Conservation (phyloP, 306 rosid genomes). For the Pueraria montana region DNA sequence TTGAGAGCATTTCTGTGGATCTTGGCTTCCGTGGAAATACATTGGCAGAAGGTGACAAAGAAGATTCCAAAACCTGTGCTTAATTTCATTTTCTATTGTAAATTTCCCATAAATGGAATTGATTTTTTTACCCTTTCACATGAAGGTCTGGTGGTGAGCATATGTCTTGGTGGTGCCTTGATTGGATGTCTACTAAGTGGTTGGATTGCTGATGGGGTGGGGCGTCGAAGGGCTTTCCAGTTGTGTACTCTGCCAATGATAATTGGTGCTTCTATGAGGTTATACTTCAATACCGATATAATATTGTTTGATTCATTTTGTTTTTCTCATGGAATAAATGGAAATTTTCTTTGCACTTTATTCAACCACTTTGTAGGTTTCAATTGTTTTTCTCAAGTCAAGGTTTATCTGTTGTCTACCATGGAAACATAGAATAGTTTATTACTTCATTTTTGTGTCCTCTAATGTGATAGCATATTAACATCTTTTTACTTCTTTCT, state of each 20-base stretch:
- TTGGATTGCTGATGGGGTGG: conserved; percentile 95
- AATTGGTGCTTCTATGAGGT: conserved; percentile 92
- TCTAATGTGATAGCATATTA: not conserved
- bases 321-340: conserved; percentile 17
- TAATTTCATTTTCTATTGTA: conserved; percentile 31
- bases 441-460: not conserved
- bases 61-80: conserved; percentile 33
- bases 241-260: conserved; percentile 92
- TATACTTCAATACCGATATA: conserved; percentile 34
- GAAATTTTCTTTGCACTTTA: not conserved
- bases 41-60: conserved; percentile 84
- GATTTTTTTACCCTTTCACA: conserved; percentile 42
- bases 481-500: not conserved
- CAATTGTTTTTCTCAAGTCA: conserved; percentile 11
- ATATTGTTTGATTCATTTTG: conserved; percentile 29
- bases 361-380: conserved; percentile 5
- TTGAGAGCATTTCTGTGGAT: conserved; percentile 89
- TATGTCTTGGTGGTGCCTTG: conserved; percentile 93
- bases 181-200: conserved; percentile 92
- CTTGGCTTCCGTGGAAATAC: conserved; percentile 95
- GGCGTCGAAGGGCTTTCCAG: conserved; percentile 96
- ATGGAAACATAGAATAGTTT: not conserved
- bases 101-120: conserved; percentile 38
- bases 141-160: conserved; percentile 97
- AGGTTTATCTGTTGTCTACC: conserved; percentile 6